Conservation (phyloP, 805 yeast species). For the Clavispora asparagi region DNA sequence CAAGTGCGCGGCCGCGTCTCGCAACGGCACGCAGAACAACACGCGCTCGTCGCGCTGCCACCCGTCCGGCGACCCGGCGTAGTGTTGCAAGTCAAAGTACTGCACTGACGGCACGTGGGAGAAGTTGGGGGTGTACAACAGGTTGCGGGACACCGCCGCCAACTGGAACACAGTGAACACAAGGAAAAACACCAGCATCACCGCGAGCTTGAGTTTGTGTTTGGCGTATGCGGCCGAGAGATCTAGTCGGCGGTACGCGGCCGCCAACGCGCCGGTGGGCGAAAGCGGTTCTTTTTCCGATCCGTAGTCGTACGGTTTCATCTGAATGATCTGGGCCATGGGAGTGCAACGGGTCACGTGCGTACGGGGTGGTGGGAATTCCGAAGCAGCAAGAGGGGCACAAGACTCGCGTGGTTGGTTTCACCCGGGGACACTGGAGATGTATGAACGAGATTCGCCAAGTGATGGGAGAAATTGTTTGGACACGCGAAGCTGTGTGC, state of each 20-base stretch:
- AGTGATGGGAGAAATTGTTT: neutral
- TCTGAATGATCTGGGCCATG: conserved; percentile 13
- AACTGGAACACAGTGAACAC: conserved; percentile 11
- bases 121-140: conserved; percentile 32
- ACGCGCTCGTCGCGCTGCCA: conserved; percentile 79
- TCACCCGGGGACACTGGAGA: neutral
- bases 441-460: neutral
- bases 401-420: neutral
- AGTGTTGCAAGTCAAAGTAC: conserved; percentile 67
- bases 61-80: conserved; percentile 64
- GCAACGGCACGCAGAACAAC: conserved; percentile 79
- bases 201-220: conserved; percentile 10
- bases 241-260: conserved; percentile 2
- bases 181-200: conserved; percentile 4
- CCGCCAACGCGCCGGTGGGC: conserved; percentile 1
- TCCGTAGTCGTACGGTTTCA: conserved; percentile 17
- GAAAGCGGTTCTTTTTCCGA: conserved; percentile 3
- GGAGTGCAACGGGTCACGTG: neutral
- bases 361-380: neutral
- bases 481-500: neutral
- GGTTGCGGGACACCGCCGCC: conserved; percentile 7
- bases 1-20: conserved; percentile 88
- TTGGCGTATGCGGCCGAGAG: conserved; percentile 5
- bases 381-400: neutral
- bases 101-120: conserved; percentile 39